Evolutionary conservation across 257 asterid genomes (phyloP).

Genomic region (Przewalskia tangutica): DNA sequence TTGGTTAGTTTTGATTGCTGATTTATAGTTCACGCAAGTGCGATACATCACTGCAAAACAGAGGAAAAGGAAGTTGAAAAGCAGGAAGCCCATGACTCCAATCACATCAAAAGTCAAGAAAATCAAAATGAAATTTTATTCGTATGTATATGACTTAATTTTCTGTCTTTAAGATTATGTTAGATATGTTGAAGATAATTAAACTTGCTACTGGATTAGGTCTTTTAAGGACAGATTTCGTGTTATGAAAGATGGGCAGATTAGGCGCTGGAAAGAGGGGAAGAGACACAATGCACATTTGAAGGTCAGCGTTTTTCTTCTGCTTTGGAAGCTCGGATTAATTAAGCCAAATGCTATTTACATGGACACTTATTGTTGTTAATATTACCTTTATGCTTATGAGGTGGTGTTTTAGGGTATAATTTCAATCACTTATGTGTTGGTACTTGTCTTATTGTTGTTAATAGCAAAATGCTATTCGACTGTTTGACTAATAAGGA

Average conservation of each 20-base stretch:
- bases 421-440: not conserved
- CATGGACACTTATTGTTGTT: not conserved
- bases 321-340: not conserved
- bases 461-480: not conserved
- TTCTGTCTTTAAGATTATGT: not conserved
- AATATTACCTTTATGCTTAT: not conserved
- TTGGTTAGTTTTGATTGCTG: not conserved
- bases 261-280: slow-evolving; percentile 75
- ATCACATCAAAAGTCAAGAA: slow-evolving; percentile 64
- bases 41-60: slow-evolving; percentile 66
- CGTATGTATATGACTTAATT: slow-evolving; percentile 36
- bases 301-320: slow-evolving; percentile 35
- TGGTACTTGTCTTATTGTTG: not conserved
- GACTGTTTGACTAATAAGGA: not conserved
- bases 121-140: slow-evolving; percentile 53
- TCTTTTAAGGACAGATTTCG: slow-evolving; percentile 73
- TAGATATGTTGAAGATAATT: not conserved
- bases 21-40: slow-evolving; percentile 48
- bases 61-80: slow-evolving; percentile 62
- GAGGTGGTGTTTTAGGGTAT: not conserved
- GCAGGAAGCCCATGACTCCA: slow-evolving; percentile 68
- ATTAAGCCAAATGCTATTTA: not conserved
- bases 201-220: slow-evolving; percentile 20
- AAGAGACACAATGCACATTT: slow-evolving; percentile 70
- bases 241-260: slow-evolving; percentile 57